These are phyloP conservation scores for Helicosporidium sp. DNA, from an alignment of 139 green algal genomes.

Conservation along the genomic window DNA sequence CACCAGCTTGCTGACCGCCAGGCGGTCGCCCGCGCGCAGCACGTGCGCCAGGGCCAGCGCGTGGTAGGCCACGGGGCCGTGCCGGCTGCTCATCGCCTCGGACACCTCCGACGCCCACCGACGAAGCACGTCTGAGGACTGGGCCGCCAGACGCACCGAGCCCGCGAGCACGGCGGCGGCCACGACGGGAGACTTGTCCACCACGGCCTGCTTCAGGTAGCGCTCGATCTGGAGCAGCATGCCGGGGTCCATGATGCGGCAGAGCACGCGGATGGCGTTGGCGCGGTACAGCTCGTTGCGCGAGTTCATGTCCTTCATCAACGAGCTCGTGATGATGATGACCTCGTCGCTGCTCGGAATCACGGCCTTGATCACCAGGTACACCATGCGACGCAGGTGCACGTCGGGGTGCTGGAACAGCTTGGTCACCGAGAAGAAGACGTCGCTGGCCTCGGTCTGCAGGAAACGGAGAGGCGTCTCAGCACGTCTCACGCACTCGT, in stretches of 20 bases:
- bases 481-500: too few species aligned
- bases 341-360: constrained; percentile 80
- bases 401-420: constrained; percentile 92
- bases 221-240: constrained; percentile 76
- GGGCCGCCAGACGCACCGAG: constrained; percentile 52
- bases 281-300: constrained; percentile 80
- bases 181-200: constrained; percentile 74
- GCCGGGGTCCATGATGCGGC: constrained; percentile 74
- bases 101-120: constrained; percentile 91
- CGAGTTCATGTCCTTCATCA: constrained; percentile 99
- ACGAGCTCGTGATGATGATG: constrained; percentile 92
- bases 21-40: constrained; percentile 69
- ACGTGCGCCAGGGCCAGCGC: constrained; percentile 82
- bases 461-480: too few species aligned
- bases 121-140: constrained; percentile 82
- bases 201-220: constrained; percentile 94
- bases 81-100: constrained; percentile 71
- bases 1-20: constrained; percentile 94
- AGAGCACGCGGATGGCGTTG: constrained; percentile 94
- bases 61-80: constrained; percentile 68
- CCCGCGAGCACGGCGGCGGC: constrained; percentile 61
- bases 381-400: constrained; percentile 89
- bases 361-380: constrained; percentile 97
- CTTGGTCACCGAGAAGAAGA: constrained; percentile 97
- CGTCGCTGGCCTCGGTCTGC: constrained; percentile 90